A percentile compares a stretch with the other conserved stretches of the same genome.
Evolutionary conservation across 768 basidiomycete genomes (phyloP).

Genomic region (Leccinum uliginosum): DNA sequence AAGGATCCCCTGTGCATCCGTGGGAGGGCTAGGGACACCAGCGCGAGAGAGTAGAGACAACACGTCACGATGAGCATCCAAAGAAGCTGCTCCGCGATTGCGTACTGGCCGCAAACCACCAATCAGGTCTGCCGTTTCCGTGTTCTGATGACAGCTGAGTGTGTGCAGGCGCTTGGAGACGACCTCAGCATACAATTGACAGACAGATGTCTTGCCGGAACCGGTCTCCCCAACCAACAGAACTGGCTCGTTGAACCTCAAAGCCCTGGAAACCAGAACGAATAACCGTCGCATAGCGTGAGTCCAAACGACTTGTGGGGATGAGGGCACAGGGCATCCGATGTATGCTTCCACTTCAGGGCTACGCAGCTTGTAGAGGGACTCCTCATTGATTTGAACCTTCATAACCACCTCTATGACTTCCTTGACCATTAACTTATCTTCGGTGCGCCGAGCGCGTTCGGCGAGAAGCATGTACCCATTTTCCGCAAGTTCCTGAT

Average conservation of each 20-base stretch:
- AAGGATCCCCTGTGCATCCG: conserved; percentile 26
- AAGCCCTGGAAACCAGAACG: conserved; percentile 75
- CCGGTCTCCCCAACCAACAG: conserved; percentile 97
- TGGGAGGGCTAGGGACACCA: conserved; percentile 30
- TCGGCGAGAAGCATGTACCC: conserved; percentile 98
- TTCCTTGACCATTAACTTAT: conserved; percentile 85
- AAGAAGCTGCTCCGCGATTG: conserved; percentile 57
- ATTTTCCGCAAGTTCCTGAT: conserved; percentile 91
- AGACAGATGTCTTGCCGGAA: conserved; percentile 95
- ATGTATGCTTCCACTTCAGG: conserved; percentile 46
- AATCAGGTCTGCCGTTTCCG: conserved; percentile 95
- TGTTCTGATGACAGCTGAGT: conserved; percentile 97
- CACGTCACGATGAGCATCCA: conserved; percentile 45
- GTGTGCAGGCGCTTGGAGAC: conserved; percentile 56
- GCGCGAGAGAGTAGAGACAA: conserved; percentile 36
- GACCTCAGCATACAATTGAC: conserved; percentile 79
- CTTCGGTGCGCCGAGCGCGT: conserved; percentile 78
- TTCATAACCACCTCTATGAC: conserved; percentile 89
- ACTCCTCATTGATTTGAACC: conserved; percentile 70
- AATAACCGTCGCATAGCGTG: conserved; percentile 88
- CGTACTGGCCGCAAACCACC: conserved; percentile 89
- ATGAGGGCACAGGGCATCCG: conserved; percentile 48
- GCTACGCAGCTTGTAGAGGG: conserved; percentile 59
- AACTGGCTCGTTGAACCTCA: conserved; percentile 90
- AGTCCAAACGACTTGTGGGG: conserved; percentile 79